Conservation (phyloP, 225 moss, liverwort and hornwort species). For the Sphagnum tenellum region DNA sequence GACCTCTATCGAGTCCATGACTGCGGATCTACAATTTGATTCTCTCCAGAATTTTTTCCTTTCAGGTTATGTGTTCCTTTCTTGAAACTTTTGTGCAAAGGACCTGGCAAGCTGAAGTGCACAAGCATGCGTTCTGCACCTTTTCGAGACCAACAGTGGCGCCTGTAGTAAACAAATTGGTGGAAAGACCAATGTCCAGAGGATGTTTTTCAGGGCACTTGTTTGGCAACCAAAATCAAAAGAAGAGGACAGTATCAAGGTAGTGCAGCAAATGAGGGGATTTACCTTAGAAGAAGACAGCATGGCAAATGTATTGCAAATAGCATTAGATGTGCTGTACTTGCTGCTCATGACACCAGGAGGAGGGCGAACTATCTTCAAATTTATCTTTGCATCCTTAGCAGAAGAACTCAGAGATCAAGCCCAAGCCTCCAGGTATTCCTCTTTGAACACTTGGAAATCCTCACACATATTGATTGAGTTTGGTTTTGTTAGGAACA, state of each 20-base stretch:
- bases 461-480: no score
- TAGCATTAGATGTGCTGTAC: constrained; percentile 83
- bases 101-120: constrained; percentile 61
- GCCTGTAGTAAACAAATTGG: constrained; percentile 65
- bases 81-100: no score
- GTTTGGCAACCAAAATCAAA: constrained; percentile 62
- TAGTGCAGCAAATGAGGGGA: constrained; percentile 10
- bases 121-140: constrained; percentile 73
- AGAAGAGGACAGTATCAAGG: constrained; percentile 13
- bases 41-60: no score
- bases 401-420: constrained; percentile 55
- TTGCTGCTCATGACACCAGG: constrained; percentile 63
- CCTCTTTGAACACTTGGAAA: background rate
- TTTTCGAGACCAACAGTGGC: constrained; percentile 93
- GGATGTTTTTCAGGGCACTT: constrained; percentile 70
- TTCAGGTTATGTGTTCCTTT: no score
- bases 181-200: constrained; percentile 50
- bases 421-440: constrained; percentile 13
- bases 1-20: no score
- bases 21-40: no score
- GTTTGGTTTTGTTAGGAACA: no score
- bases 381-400: constrained; percentile 77
- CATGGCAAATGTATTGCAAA: constrained; percentile 56
- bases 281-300: constrained; percentile 28
- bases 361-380: constrained; percentile 72